Conservation (phyloP, 2,329 filamentous ascomycete genomes). For the Verticillium klebahnii region DNA sequence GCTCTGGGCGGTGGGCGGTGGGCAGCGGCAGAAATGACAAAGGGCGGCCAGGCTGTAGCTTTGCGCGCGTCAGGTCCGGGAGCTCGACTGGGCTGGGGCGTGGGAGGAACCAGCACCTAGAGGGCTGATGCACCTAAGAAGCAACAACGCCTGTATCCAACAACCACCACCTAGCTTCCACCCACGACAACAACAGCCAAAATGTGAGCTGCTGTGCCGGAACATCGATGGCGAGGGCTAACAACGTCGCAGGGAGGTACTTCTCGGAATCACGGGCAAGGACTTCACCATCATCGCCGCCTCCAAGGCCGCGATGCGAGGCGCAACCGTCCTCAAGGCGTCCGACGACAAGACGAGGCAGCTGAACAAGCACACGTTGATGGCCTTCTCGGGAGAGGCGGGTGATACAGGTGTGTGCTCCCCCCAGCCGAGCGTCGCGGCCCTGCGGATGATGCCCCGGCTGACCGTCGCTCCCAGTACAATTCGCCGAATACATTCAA, state of each 20-base stretch:
- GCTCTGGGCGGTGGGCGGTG: conserved; percentile 28
- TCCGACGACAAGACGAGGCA: conserved; percentile 93
- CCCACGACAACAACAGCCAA: conserved; percentile 13
- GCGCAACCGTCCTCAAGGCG: conserved; percentile 91
- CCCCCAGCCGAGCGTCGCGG: background rate
- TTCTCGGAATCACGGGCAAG: conserved; percentile 97
- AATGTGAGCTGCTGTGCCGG: conserved; percentile 19
- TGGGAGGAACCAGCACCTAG: conserved; percentile 4
- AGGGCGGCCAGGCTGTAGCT: conserved; percentile 34
- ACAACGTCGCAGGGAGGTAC: conserved; percentile 71
- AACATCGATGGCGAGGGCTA: background rate
- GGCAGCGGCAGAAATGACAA: conserved; percentile 22
- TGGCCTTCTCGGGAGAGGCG: conserved; percentile 94
- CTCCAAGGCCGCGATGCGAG: conserved; percentile 97
- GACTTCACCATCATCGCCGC: conserved; percentile 98
- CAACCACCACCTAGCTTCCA: conserved; percentile 3
- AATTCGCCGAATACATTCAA: conserved; percentile 99
- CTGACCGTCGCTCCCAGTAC: conserved; percentile 52
- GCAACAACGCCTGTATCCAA: background rate
- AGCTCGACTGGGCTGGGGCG: conserved; percentile 11
- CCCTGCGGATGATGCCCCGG: background rate
- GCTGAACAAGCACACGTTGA: conserved; percentile 89
- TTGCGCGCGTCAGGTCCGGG: conserved; percentile 27
- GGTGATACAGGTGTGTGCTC: conserved; percentile 75
- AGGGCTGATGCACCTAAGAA: conserved; percentile 3